phyloP scores from a whole-genome alignment of 768 basidiomycete genomes.

The Boletus subcaerulescens region DNA sequence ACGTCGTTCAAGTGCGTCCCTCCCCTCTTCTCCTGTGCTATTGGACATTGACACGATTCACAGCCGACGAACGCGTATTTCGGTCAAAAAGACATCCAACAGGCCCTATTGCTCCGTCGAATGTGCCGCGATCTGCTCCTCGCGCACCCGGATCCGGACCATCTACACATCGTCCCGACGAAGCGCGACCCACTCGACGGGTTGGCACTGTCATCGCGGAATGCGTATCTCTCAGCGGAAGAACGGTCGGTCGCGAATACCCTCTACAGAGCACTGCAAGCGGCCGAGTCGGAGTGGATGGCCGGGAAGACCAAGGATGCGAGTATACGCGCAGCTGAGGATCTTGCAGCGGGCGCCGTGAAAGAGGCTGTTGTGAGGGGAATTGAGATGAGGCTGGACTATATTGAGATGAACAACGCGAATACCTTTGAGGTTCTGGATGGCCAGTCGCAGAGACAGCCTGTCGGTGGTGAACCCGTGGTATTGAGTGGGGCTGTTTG shows the following conservation, averaged over 20 bases:
- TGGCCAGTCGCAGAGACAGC: conserved; percentile 25
- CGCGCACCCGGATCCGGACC: conserved; percentile 66
- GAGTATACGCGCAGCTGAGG: conserved; percentile 44
- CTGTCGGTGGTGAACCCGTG: conserved; percentile 36
- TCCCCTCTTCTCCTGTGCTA: background rate
- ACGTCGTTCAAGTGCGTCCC: conserved; percentile 70
- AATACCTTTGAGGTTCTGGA: conserved; percentile 67
- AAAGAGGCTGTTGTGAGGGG: conserved; percentile 32
- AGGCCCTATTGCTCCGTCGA: conserved; percentile 80
- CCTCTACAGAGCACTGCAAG: conserved; percentile 65
- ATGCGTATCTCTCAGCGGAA: conserved; percentile 66
- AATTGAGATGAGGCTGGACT: conserved; percentile 70
- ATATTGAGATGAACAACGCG: conserved; percentile 85
- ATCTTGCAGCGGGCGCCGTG: conserved; percentile 36
- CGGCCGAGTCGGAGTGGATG: conserved; percentile 56
- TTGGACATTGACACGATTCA: background rate
- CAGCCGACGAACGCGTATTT: conserved; percentile 90
- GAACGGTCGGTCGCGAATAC: conserved; percentile 65
- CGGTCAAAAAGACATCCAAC: conserved; percentile 98
- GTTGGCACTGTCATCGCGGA: conserved; percentile 89
- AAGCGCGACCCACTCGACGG: conserved; percentile 60
- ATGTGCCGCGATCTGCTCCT: conserved; percentile 78
- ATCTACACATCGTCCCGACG: conserved; percentile 87
- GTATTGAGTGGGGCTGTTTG: conserved; percentile 86
- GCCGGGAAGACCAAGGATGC: conserved; percentile 47